phyloP scores from a whole-genome alignment of 176 grass and related monocot genomes.

The Eragrostis nindensis region DNA sequence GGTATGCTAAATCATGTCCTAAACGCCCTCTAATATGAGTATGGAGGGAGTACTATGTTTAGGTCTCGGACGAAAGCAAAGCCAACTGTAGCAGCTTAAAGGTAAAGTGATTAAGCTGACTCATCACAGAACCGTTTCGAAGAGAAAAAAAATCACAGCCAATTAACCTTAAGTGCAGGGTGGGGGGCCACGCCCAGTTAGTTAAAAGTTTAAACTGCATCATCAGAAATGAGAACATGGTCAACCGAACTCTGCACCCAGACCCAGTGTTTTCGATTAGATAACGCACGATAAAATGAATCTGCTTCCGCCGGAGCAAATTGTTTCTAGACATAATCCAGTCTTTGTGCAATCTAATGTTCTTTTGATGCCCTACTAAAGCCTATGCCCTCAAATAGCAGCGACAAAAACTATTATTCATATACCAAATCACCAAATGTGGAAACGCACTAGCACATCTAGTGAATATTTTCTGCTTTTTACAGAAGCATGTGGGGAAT shows the following conservation, averaged over 20 bases:
- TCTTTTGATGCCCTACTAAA: constrained; percentile 28
- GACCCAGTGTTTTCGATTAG: constrained; percentile 14
- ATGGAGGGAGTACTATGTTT: too few species aligned
- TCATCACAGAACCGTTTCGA: neutral
- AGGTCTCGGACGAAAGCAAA: neutral
- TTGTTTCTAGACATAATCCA: constrained; percentile 40
- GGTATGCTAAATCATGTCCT: constrained; percentile 28
- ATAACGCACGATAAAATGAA: constrained; percentile 26
- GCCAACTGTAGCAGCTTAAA: neutral
- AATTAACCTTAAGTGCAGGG: constrained; percentile 8
- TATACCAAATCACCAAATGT: constrained; percentile 24
- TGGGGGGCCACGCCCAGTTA: neutral
- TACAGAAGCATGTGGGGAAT: neutral
- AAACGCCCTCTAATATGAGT: too few species aligned
- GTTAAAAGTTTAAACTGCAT: neutral
- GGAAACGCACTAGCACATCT: constrained; percentile 31
- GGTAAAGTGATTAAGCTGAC: constrained; percentile 20
- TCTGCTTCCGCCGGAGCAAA: constrained; percentile 20
- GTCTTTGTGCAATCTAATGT: constrained; percentile 27
- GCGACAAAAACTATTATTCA: constrained; percentile 21
- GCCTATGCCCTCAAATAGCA: constrained; percentile 29
- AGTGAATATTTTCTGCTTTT: constrained; percentile 42
- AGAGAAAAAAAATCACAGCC: too few species aligned
- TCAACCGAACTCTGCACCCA: constrained; percentile 23
- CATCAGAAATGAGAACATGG: constrained; percentile 9